These are phyloP conservation scores for Athelia sp. DNA, from an alignment of 1,284 basidiomycete genomes.

Conservation along the genomic window DNA sequence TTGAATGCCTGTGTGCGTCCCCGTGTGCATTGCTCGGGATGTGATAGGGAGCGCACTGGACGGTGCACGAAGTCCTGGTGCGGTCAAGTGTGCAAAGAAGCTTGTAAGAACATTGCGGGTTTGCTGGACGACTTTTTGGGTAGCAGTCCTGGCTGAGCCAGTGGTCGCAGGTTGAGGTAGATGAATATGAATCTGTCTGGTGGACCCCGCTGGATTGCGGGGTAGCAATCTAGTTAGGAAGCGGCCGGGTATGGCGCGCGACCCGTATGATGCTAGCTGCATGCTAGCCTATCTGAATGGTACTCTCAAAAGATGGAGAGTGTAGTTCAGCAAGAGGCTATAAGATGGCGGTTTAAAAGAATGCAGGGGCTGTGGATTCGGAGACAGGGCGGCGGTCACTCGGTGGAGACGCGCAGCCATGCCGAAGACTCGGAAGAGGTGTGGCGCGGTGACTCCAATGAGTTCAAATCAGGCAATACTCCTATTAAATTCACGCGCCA, in stretches of 20 bases:
- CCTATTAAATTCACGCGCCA: too few species aligned
- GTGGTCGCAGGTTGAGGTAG: slow-evolving; percentile 21
- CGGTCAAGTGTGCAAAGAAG: slow-evolving; percentile 51
- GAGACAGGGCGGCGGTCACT: too few species aligned
- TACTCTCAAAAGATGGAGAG: not conserved
- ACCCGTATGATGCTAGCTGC: slow-evolving; percentile 52
- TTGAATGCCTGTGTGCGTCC: slow-evolving; percentile 29
- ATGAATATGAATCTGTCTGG: slow-evolving; percentile 34
- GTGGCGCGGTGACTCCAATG: too few species aligned
- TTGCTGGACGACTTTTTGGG: slow-evolving; percentile 45
- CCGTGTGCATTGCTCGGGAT: slow-evolving; percentile 33
- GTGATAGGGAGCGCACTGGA: slow-evolving; percentile 19
- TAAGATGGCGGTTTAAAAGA: too few species aligned
- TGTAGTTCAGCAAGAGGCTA: too few species aligned
- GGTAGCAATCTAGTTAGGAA: slow-evolving; percentile 21
- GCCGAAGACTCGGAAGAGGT: too few species aligned
- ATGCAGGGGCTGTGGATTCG: too few species aligned
- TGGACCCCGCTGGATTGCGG: slow-evolving; percentile 30
- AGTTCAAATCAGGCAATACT: too few species aligned
- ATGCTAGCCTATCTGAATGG: slow-evolving; percentile 24
- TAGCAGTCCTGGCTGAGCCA: slow-evolving; percentile 18
- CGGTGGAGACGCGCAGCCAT: too few species aligned
- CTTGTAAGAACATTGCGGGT: slow-evolving; percentile 49
- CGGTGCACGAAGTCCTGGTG: slow-evolving; percentile 45
- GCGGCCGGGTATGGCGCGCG: slow-evolving; percentile 32